Evolutionary conservation across 73 alveolate species (phyloP), one percentile per base, ranked within the genome.

Genomic region (Paramecium caudatum): DNA sequence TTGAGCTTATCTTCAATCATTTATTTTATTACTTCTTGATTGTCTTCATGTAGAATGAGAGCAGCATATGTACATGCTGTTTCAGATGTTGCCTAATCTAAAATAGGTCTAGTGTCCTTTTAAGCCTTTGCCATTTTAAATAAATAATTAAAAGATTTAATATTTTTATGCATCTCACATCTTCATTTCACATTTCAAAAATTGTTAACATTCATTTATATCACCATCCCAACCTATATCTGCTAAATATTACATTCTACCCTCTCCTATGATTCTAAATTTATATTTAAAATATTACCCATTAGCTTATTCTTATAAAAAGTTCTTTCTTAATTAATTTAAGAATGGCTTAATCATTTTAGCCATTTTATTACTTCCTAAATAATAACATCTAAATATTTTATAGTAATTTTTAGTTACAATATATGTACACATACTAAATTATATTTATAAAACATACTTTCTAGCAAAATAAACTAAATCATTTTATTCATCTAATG

Each of bases 1-100:
- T 96, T 13, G 98, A 96, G 34, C 17, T 49, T 25, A 68, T 68
- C 84, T 68, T 4, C 17, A 15, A 32, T 55, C 30, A 55, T 3
- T 55, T 4, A 55, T 23, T 68, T 25, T n/a, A 8, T 4, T 68
- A 68, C 84, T 32, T 68, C 84, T 68, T 68, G 34, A 34, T 68
- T 68, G 36, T 68, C 84, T 34, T 68, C 84, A 68, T 68, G 19
- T 30, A 68, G 34, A 43, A 68, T 68, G 32, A 68, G 50, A 9
- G 84, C 47, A 68, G 84, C 84, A 68, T 68, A 68, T 5, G 84
- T 68, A 16, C 84, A 68, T 25, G 84, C 84, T 15, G 50, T 16
- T 30, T 68, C 84, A 25, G 61, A 34, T 68, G 61, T 37, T 17
- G 47, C 61, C 15, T 68, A 68, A 68, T 68, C 84, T 68, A 43